Conservation (phyloP, 1,139 yeast genomes). For the Lodderomyces jiufengensis region DNA sequence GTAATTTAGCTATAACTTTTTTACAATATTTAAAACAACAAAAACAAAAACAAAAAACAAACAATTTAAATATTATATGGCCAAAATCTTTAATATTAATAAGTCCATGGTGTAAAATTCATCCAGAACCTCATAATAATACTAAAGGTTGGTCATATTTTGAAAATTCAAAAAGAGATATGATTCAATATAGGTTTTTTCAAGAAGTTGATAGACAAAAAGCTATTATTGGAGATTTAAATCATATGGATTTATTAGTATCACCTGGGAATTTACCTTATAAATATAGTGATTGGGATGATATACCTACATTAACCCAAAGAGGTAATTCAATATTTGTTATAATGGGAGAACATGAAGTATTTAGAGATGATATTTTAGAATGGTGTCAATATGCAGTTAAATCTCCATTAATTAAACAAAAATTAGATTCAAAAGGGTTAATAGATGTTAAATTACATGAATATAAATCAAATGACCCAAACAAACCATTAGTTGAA, state of each 20-base stretch:
- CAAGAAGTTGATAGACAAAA: constrained; percentile 2
- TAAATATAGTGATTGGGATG: constrained; percentile 29
- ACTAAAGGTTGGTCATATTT: constrained; percentile 31
- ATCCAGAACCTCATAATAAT: constrained; percentile 11
- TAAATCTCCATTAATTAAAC: constrained; percentile 22
- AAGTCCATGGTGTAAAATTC: constrained; percentile 37
- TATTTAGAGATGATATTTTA: constrained; percentile 39
- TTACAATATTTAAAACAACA: constrained; percentile 24
- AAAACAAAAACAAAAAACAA: constrained; percentile 2
- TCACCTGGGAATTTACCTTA: constrained; percentile 19
- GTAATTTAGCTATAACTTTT: constrained; percentile 30
- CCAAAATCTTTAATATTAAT: constrained; percentile 33
- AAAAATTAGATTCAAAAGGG: constrained; percentile 27
- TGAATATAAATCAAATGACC: constrained; percentile 13
- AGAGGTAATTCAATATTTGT: constrained; percentile 27
- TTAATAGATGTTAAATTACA: constrained; percentile 17
- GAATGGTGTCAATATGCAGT: constrained; percentile 35
- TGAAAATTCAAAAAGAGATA: constrained; percentile 31
- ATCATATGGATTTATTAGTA: constrained; percentile 9
- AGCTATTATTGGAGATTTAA: constrained; percentile 12
- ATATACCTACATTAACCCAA: constrained; percentile 29
- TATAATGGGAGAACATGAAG: constrained; percentile 41
- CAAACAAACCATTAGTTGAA: constrained; percentile 15
- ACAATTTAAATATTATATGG: constrained; percentile 17
- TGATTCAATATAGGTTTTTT: constrained; percentile 20